Evolutionary conservation across 768 basidiomycete genomes (phyloP).

Genomic region (Termitomyces bulborhizus): DNA sequence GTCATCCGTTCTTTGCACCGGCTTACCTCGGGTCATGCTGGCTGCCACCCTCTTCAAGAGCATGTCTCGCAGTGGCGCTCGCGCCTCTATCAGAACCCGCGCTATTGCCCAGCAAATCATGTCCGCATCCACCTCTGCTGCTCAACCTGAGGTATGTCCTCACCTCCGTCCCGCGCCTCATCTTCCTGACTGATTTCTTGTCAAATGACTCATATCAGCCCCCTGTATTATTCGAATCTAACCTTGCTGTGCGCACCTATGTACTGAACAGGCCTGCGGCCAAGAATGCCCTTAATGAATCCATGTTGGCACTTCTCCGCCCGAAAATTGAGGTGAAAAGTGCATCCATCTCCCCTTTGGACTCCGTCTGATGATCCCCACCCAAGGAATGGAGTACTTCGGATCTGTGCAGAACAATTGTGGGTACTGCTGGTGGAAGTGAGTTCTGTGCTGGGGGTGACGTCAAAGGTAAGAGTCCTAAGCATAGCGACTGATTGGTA

Average conservation of each 20-base stretch:
- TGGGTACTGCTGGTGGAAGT: slow-evolving; percentile 63
- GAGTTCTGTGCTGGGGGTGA: slow-evolving; percentile 97
- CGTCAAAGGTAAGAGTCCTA: slow-evolving; percentile 62
- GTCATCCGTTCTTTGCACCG: background rate
- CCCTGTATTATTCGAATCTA: slow-evolving; percentile 66
- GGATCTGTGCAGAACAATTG: slow-evolving; percentile 63
- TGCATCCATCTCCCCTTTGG: background rate
- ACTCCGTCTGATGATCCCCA: slow-evolving; percentile 7
- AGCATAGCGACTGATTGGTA: background rate
- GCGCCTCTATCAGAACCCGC: slow-evolving; percentile 33
- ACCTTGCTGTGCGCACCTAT: slow-evolving; percentile 57
- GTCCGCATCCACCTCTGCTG: slow-evolving; percentile 27
- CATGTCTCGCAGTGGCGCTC: slow-evolving; percentile 35
- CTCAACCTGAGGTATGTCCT: slow-evolving; percentile 28
- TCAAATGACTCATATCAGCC: slow-evolving; percentile 23
- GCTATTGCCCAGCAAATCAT: slow-evolving; percentile 45
- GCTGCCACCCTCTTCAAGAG: slow-evolving; percentile 22
- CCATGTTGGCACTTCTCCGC: slow-evolving; percentile 69
- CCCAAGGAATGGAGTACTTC: slow-evolving; percentile 70
- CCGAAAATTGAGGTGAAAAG: slow-evolving; percentile 68
- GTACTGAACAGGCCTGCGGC: slow-evolving; percentile 75
- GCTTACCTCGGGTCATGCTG: slow-evolving; percentile 13
- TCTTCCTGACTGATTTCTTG: slow-evolving; percentile 5
- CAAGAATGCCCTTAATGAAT: slow-evolving; percentile 75
- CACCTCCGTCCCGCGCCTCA: slow-evolving; percentile 6